Base-by-base conservation (phyloP, 257 asterid species). In the Nicotiana tabacum region DNA sequence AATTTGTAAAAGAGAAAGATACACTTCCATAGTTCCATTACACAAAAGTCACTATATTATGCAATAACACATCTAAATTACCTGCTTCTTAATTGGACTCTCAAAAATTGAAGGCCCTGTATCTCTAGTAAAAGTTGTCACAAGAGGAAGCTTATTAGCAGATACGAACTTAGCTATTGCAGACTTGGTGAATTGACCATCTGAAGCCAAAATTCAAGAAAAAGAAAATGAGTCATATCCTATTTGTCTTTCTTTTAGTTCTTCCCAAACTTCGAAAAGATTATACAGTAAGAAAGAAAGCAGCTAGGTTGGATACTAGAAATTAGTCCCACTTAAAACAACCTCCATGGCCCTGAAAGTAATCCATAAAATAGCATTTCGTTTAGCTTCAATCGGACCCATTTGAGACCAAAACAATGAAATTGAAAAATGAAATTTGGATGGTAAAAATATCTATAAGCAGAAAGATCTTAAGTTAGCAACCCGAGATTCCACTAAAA, bases 61-160 rank as follows among this genome's bases (percentile, higher is more conserved):
- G 9, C 60, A 29, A 29, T 51, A 76, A 15, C 64, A 16, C 29
- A 76, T 51, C 29, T 15, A 35, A 46, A 35, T 82, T 43, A 90
- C 99, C 98, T 96, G 98, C 86, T 96, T 96, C 74, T 93, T 96
- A 35, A 94, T 90, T 76, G 95, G 84, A 90, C 93, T 93, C 78
- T 89, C 98, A 69, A 96, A 96, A 85, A 96, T 93, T 66, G 87
- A 77, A 18, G 97, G 78, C 15, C 95, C 98, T 86, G 87, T 94
- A 85, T 94, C 99, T 85, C 90, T 83, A 83, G 91, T 94, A 86
- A 94, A 94, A 65, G 90, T 83, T 64, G 91, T 93, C 89, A 96
- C 98, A 32, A 96, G 81, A 70, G 99, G 98, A 85, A 93, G 90
- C 92, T 94, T 96, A 92, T 94, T 96, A 84, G 92, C 90, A 78